Conservation (phyloP, 768 basidiomycete genomes). For the Crassisporium funariophilum region DNA sequence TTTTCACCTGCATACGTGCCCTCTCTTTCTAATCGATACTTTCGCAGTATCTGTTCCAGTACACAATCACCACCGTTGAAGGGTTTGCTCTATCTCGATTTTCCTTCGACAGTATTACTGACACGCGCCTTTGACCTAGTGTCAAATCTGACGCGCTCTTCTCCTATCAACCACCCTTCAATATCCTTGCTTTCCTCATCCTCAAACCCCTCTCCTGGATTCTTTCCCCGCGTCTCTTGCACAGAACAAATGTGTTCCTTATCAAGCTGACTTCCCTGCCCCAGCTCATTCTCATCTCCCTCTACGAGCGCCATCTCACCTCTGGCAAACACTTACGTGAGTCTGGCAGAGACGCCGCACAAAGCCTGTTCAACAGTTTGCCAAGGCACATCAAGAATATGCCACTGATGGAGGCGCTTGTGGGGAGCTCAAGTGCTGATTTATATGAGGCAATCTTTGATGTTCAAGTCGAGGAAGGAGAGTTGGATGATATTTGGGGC, state of each 20-base stretch:
- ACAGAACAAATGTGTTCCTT: constrained; percentile 81
- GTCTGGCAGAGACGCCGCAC: constrained; percentile 51
- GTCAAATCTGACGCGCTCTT: constrained; percentile 90
- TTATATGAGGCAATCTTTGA: constrained; percentile 82
- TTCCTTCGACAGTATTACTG: neutral
- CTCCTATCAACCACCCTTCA: constrained; percentile 92
- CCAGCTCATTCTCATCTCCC: constrained; percentile 69
- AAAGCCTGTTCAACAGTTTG: constrained; percentile 61
- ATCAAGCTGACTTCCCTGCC: constrained; percentile 87
- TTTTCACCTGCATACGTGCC: neutral
- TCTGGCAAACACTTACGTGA: constrained; percentile 53
- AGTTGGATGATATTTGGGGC: constrained; percentile 53
- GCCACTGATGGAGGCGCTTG: constrained; percentile 73
- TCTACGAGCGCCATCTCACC: constrained; percentile 77
- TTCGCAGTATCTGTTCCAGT: constrained; percentile 82
- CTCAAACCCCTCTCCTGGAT: constrained; percentile 80
- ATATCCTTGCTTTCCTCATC: constrained; percentile 76
- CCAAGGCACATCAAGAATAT: constrained; percentile 74
- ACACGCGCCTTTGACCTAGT: constrained; percentile 35
- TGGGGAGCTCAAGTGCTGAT: constrained; percentile 68
- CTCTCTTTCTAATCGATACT: constrained; percentile 31
- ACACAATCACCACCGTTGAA: constrained; percentile 84
- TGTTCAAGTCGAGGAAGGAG: constrained; percentile 49
- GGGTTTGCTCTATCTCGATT: constrained; percentile 48
- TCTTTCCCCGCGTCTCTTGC: constrained; percentile 75